A percentile compares a stretch with the other conserved stretches of the same genome.
Evolutionary conservation across 805 yeast genomes (phyloP).

Genomic region (Trichomonascus vanleenenianus): DNA sequence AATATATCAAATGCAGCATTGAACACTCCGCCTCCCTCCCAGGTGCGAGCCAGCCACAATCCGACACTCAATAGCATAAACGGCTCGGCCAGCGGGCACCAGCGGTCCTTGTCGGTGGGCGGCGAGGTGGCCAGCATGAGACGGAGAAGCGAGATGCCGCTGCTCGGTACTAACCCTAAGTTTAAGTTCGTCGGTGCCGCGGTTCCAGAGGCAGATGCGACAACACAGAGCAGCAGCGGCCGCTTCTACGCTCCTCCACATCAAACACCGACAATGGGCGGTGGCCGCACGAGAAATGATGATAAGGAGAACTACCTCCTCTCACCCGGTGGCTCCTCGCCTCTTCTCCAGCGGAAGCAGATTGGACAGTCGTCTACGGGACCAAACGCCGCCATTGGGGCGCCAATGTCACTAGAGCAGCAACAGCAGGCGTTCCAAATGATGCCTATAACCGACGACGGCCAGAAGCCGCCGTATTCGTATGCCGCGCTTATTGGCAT

Average conservation of each 20-base stretch:
- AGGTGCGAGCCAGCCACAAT: conserved; percentile 4
- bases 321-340: conserved; percentile 9
- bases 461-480: conserved; percentile 83
- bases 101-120: too few relatives aligned
- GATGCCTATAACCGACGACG: conserved; percentile 34
- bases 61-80: too few relatives aligned
- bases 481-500: conserved; percentile 91
- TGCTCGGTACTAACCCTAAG: too few relatives aligned
- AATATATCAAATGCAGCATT: conserved; percentile 12
- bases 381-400: not conserved
- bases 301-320: conserved; percentile 11
- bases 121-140: too few relatives aligned
- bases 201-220: too few relatives aligned
- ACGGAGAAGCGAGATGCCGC: too few relatives aligned
- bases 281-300: not conserved
- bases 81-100: too few relatives aligned
- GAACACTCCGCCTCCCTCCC: conserved; percentile 19
- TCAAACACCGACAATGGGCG: not conserved
- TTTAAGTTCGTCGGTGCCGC: too few relatives aligned
- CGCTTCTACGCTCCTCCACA: too few relatives aligned
- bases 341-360: too few relatives aligned
- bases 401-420: not conserved
- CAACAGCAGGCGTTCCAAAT: too few relatives aligned
- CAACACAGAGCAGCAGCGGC: too few relatives aligned
- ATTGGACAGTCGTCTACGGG: conserved; percentile 1